phyloP scores from a whole-genome alignment of 371 early-diverging fungal genomes.

The Mucor lusitanicus region DNA sequence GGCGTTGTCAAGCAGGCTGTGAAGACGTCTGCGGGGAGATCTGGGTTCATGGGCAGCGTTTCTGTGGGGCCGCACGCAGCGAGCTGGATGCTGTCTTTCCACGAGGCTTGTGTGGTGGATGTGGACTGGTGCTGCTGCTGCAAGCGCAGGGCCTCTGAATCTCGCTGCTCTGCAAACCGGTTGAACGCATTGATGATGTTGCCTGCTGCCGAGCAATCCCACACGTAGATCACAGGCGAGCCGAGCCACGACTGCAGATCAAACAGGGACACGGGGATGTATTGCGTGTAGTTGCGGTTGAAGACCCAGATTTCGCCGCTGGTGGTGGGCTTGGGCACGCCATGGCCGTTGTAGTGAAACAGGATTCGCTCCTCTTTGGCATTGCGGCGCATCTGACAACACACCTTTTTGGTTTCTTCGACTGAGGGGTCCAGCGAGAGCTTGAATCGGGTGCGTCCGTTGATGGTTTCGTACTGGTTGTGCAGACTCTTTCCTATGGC shows the following conservation, averaged over 20 bases:
- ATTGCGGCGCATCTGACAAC: constrained; percentile 77
- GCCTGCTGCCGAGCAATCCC: constrained; percentile 95
- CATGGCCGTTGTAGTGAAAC: constrained; percentile 98
- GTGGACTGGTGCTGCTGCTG: constrained; percentile 34
- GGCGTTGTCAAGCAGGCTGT: constrained; percentile 96
- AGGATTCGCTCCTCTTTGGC: constrained; percentile 94
- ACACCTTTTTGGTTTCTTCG: constrained; percentile 90
- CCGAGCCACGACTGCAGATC: constrained; percentile 94
- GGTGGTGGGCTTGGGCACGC: constrained; percentile 93
- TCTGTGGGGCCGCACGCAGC: constrained; percentile 91
- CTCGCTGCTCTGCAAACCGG: constrained; percentile 84
- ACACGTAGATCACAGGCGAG: constrained; percentile 95
- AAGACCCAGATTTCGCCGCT: constrained; percentile 99
- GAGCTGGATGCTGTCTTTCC: constrained; percentile 89
- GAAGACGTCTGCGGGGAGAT: constrained; percentile 95
- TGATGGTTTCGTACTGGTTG: constrained; percentile 90
- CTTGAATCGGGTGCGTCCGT: constrained; percentile 87
- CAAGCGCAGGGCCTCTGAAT: constrained; percentile 60
- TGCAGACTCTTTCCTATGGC: constrained; percentile 89
- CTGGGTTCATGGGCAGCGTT: constrained; percentile 90
- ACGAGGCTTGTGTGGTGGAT: constrained; percentile 49
- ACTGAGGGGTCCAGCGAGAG: constrained; percentile 86
- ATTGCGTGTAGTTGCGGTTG: constrained; percentile 96
- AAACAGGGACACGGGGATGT: constrained; percentile 91
- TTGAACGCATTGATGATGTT: constrained; percentile 87